Conservation (phyloP, 768 basidiomycete species). For the Hygrocybe punicea region DNA sequence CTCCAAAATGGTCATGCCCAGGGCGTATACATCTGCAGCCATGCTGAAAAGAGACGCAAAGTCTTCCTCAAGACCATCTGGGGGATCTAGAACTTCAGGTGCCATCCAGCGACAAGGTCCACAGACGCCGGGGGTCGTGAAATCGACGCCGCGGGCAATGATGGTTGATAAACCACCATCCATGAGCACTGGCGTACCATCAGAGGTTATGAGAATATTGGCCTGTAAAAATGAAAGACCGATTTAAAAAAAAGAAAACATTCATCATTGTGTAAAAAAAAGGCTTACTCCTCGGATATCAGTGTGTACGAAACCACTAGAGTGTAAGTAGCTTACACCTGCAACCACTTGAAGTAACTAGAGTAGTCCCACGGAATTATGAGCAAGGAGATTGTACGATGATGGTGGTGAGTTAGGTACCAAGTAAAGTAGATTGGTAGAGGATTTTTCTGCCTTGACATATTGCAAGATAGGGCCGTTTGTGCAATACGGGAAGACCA, state of each 20-base stretch:
- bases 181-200: constrained; percentile 7
- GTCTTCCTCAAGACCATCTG: constrained; percentile 1
- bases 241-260: background rate
- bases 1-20: constrained; percentile 13
- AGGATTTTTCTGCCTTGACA: background rate
- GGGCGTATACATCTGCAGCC: constrained; percentile 7
- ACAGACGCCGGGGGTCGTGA: constrained; percentile 4
- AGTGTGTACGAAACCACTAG: background rate
- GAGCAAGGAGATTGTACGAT: background rate
- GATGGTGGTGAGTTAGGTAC: background rate
- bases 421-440: background rate
- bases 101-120: constrained; percentile 9
- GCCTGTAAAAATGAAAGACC: background rate
- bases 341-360: constrained; percentile 3
- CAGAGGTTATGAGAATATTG: constrained; percentile 3
- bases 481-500: constrained; percentile 4
- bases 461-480: constrained; percentile 2
- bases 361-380: background rate
- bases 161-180: constrained; percentile 3
- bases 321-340: constrained; percentile 6
- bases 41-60: background rate
- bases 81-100: constrained; percentile 9
- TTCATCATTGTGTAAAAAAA: background rate
- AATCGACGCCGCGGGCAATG: background rate
- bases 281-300: constrained; percentile 8